phyloP scores from a whole-genome alignment of 2,329 filamentous ascomycete genomes.

The Helicocarpus griseus region DNA sequence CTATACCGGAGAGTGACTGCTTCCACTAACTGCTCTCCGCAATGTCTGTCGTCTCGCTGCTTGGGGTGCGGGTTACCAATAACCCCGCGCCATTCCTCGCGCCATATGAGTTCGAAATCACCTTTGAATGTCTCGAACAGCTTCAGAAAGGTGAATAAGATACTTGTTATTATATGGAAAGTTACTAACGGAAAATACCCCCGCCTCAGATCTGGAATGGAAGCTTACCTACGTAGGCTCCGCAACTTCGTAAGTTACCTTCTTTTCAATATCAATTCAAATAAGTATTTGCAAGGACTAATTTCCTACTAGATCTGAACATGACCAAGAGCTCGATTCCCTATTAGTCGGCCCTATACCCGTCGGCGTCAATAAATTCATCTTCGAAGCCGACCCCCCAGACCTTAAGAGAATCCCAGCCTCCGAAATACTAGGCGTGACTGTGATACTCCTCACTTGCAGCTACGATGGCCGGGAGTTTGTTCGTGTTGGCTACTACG shows the following conservation, averaged over 20 bases:
- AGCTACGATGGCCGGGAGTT: constrained; percentile 96
- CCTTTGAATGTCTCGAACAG: constrained; percentile 92
- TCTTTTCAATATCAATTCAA: background rate
- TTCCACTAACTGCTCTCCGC: constrained; percentile 24
- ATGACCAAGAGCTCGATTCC: constrained; percentile 96
- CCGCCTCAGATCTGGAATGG: constrained; percentile 78
- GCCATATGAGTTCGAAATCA: constrained; percentile 95
- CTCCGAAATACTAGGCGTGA: constrained; percentile 92
- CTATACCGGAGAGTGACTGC: no score
- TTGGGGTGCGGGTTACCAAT: constrained; percentile 93
- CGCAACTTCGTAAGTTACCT: constrained; percentile 71
- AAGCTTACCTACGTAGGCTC: constrained; percentile 98
- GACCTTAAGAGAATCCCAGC: constrained; percentile 85
- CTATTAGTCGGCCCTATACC: constrained; percentile 96
- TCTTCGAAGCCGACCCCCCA: constrained; percentile 91
- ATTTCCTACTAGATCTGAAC: constrained; percentile 59
- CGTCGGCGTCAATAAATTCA: constrained; percentile 95
- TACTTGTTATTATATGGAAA: no score
- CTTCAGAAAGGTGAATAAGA: constrained; percentile 79
- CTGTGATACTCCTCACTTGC: constrained; percentile 91
- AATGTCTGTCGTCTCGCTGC: constrained; percentile 94
- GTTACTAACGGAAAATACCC: constrained; percentile 15
- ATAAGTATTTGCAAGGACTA: background rate
- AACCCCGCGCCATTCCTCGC: constrained; percentile 92
- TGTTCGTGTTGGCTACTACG: constrained; percentile 96